Evolutionary conservation across 2,329 filamentous ascomycete genomes (phyloP).

Genomic region (Trichophyton verrucosum): DNA sequence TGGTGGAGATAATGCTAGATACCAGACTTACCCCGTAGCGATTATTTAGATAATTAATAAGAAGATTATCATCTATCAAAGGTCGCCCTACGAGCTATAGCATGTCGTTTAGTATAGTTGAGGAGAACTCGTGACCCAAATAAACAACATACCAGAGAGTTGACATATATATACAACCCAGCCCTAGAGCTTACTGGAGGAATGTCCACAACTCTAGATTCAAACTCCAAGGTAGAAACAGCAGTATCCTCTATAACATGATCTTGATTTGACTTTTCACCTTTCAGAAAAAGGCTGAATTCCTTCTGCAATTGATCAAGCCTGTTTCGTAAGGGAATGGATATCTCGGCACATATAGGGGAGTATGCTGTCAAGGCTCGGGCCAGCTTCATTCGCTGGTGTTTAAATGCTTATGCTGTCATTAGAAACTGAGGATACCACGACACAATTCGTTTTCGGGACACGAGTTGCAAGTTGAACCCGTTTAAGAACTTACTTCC

Average conservation of each 20-base stretch:
- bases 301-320: constrained; percentile 31
- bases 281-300: constrained; percentile 30
- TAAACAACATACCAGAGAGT: constrained; percentile 52
- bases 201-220: constrained; percentile 48
- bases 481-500: constrained; percentile 19
- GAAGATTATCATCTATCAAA: constrained; percentile 63
- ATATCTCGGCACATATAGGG: constrained; percentile 29
- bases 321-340: constrained; percentile 27
- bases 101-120: constrained; percentile 21
- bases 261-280: constrained; percentile 32
- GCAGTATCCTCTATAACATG: constrained; percentile 32
- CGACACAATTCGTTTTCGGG: neutral
- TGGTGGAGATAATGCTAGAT: neutral
- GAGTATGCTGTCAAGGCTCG: constrained; percentile 30
- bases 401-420: neutral
- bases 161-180: constrained; percentile 74
- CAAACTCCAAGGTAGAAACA: constrained; percentile 40
- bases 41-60: constrained; percentile 72
- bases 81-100: constrained; percentile 65
- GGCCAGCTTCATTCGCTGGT: constrained; percentile 27
- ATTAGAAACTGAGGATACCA: neutral
- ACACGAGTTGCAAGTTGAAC: neutral
- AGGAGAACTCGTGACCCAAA: neutral
- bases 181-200: constrained; percentile 64
- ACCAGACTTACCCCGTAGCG: constrained; percentile 57